These are phyloP conservation scores for Detonula confervacea DNA, from an alignment of 352 stramenopile species.

Conservation along the genomic window DNA sequence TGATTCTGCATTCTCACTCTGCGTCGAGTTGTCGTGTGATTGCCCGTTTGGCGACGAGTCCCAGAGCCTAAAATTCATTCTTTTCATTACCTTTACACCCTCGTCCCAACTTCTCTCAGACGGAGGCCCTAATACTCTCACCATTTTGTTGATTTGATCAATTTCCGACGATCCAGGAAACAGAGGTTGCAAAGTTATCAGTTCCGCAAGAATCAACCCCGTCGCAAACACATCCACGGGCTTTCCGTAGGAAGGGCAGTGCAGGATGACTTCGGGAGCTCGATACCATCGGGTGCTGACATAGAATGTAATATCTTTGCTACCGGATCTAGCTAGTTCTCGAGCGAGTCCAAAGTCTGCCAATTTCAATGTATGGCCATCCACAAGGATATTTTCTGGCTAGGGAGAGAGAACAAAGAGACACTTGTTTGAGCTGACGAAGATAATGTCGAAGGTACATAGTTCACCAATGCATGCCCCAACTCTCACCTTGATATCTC, in stretches of 20 bases:
- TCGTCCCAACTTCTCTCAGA: slow-evolving; percentile 92
- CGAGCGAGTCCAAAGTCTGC: slow-evolving; percentile 98
- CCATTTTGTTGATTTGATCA: slow-evolving; percentile 96
- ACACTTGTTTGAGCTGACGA: not conserved
- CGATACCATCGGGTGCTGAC: slow-evolving; percentile 98
- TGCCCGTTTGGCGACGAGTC: not conserved
- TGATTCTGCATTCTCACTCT: slow-evolving; percentile 7
- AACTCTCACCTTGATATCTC: slow-evolving; percentile 91
- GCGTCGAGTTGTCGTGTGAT: not conserved
- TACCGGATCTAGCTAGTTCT: slow-evolving; percentile 85
- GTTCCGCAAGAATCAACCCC: slow-evolving; percentile 98
- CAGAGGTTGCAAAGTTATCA: slow-evolving; percentile 95
- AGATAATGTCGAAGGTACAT: not conserved
- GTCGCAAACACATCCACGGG: slow-evolving; percentile 97
- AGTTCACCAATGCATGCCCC: not conserved
- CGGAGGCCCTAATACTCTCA: slow-evolving; percentile 80
- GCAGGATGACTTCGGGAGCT: slow-evolving; percentile 95
- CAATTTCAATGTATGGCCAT: slow-evolving; percentile 95
- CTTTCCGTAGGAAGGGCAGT: slow-evolving; percentile 94
- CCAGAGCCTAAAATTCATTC: slow-evolving; percentile 84
- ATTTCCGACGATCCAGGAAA: slow-evolving; percentile 96
- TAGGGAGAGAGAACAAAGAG: slow-evolving; percentile 51
- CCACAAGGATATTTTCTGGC: slow-evolving; percentile 96
- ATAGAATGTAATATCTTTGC: slow-evolving; percentile 95
- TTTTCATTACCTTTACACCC: slow-evolving; percentile 90